Evolutionary conservation across 257 asterid species (phyloP).

Genomic region (Scutellaria minor): DNA sequence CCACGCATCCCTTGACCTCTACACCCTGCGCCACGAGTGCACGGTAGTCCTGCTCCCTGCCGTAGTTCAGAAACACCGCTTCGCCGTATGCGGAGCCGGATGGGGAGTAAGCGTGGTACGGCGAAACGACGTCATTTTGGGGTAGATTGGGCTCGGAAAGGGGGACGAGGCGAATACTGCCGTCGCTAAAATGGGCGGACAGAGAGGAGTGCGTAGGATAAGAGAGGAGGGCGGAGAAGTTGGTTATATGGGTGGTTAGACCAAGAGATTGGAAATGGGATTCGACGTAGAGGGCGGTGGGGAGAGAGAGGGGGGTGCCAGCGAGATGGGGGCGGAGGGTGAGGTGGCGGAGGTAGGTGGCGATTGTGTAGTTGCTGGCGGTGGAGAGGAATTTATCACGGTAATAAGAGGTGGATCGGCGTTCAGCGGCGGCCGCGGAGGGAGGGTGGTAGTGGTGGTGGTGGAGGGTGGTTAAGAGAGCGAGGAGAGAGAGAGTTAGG

Average conservation of each 20-base stretch:
- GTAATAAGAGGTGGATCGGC: slow-evolving; percentile 35
- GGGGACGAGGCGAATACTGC: slow-evolving; percentile 39
- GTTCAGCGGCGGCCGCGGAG: background rate
- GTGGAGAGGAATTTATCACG: slow-evolving; percentile 59
- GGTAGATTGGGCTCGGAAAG: slow-evolving; percentile 58
- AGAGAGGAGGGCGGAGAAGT: slow-evolving; percentile 78
- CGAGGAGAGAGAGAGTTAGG: slow-evolving; percentile 43
- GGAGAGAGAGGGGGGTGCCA: slow-evolving; percentile 70
- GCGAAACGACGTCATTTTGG: slow-evolving; percentile 48
- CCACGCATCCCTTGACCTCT: slow-evolving; percentile 73
- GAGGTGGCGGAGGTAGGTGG: slow-evolving; percentile 82
- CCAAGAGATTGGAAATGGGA: slow-evolving; percentile 64
- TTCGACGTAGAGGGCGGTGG: slow-evolving; percentile 67
- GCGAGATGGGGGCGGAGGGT: slow-evolving; percentile 96
- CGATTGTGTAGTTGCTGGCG: slow-evolving; percentile 73
- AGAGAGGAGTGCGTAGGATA: slow-evolving; percentile 72
- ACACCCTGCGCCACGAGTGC: slow-evolving; percentile 56
- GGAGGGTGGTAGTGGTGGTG: slow-evolving; percentile 32
- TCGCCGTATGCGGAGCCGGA: slow-evolving; percentile 73
- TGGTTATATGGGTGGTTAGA: slow-evolving; percentile 54
- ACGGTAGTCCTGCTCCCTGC: slow-evolving; percentile 71
- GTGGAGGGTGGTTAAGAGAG: slow-evolving; percentile 52
- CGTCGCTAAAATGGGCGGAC: slow-evolving; percentile 56
- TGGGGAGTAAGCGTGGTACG: slow-evolving; percentile 94
- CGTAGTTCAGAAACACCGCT: slow-evolving; percentile 79